Evolutionary conservation across 164 flowering plant genomes (phyloP), one percentile per base, ranked within the genome.

Genomic region (Stephania yunnanensis): DNA sequence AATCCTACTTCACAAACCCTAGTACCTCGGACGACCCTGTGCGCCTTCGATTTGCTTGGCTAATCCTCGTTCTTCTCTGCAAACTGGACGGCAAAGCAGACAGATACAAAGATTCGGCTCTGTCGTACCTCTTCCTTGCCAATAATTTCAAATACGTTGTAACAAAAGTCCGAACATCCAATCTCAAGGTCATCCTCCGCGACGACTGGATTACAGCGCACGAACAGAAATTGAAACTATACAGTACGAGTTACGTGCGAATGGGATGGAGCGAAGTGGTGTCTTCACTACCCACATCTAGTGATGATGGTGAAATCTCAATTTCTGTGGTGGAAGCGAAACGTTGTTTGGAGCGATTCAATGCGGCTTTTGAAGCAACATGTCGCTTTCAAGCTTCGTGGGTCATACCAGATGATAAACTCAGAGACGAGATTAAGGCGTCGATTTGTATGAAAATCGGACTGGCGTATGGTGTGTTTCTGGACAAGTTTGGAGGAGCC

Each of bases 31-130:
- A 82, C 29, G 85, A 80, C 5, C 13, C 76, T 30, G 48, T 84
- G 6, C 61, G 90, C 2, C 42, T 66, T 6, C 85, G 83, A 19
- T 15, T 89, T 20, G 88, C 91, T 4, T 88, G 94, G 94, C 77
- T 91, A 12, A 75, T 90, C n/a, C 84, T 87, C n/a, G 82, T 83
- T n/a, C 89, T 91, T 45, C 85, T 90, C 58, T 89, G 92, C 85
- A 91, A 87, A 72, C 83, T 91, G 63, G 92, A 91, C 79, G 74
- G 80, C 61, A 90, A 85, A 70, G 88, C 91, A 5, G 81, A 82
- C 72, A 83, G 55, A 1, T 87, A 86, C 90, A 84, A 81, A 29
- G 90, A 89, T 80, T 82, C 73, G 0, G 75, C 91, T 0, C 15
- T 85, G 5, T 76, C 90, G 3, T 88, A 89, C 52, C 86, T 91